Evolutionary conservation across 306 rosid species (phyloP).

Genomic region (Cajanus cajan): DNA sequence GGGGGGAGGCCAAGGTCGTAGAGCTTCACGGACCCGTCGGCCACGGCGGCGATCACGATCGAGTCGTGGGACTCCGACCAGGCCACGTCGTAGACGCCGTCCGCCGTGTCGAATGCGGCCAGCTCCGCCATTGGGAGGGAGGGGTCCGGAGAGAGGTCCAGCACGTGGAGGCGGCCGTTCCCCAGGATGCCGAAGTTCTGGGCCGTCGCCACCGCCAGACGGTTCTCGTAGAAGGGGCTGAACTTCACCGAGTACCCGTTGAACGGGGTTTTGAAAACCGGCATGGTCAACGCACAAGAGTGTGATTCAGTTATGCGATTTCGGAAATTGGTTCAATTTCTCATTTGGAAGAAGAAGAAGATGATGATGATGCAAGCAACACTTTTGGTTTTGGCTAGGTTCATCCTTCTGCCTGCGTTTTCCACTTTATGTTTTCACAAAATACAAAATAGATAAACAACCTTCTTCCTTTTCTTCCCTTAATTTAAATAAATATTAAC

Average conservation of each 20-base stretch:
- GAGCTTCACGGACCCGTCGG: constrained; percentile 92
- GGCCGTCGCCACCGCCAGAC: constrained; percentile 91
- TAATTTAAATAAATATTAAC: too few species aligned
- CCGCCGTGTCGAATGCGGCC: constrained; percentile 81
- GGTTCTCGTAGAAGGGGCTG: constrained; percentile 94
- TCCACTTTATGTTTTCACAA: too few species aligned
- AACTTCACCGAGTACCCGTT: constrained; percentile 94
- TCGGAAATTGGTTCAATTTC: background rate
- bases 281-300: constrained; percentile 65
- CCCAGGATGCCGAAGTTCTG: constrained; percentile 97
- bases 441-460: too few species aligned
- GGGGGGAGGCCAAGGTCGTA: constrained; percentile 82
- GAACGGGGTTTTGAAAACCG: constrained; percentile 87
- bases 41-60: constrained; percentile 79
- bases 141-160: constrained; percentile 59
- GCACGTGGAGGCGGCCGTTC: constrained; percentile 90
- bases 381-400: background rate
- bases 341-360: background rate
- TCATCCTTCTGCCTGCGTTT: background rate
- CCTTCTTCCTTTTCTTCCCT: too few species aligned
- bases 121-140: constrained; percentile 55
- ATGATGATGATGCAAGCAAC: background rate
- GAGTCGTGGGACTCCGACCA: constrained; percentile 98
- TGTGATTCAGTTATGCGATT: too few species aligned
- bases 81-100: constrained; percentile 80